phyloP scores from a whole-genome alignment of 495 filamentous ascomycete species.

The Letharia columbiana region DNA sequence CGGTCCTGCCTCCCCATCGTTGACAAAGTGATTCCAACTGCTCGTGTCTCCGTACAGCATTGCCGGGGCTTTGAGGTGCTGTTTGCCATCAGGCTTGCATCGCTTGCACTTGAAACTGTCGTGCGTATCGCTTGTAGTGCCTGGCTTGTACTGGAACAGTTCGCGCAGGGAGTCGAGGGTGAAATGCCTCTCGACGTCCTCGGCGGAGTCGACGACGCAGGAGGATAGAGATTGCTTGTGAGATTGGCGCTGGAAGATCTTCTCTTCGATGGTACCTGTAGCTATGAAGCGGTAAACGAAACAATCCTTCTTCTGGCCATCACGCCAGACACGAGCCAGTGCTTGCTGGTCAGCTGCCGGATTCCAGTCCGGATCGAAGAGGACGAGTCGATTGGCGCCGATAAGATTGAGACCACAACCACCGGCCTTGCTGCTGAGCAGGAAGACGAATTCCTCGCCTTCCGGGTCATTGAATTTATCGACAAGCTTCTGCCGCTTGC shows the following conservation, averaged over 20 bases:
- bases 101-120: constrained; percentile 99
- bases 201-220: constrained; percentile 94
- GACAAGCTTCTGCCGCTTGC: constrained; percentile 91
- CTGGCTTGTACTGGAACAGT: constrained; percentile 81
- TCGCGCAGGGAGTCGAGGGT: constrained; percentile 79
- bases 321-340: constrained; percentile 93
- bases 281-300: constrained; percentile 99
- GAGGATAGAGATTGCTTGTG: constrained; percentile 96
- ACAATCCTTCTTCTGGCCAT: constrained; percentile 98
- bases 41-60: constrained; percentile 98
- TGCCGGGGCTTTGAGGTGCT: constrained; percentile 80
- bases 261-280: constrained; percentile 97
- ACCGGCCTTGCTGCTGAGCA: constrained; percentile 92
- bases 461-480: constrained; percentile 97
- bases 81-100: constrained; percentile 77
- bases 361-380: constrained; percentile 99
- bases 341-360: constrained; percentile 98
- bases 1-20: constrained; percentile 57
- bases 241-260: constrained; percentile 97
- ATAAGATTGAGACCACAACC: constrained; percentile 96
- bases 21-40: constrained; percentile 96
- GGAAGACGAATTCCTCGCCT: constrained; percentile 84
- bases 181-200: constrained; percentile 97
- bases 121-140: constrained; percentile 86
- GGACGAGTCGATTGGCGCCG: constrained; percentile 89